Evolutionary conservation across 2,329 filamentous ascomycete species (phyloP).

Genomic region (Fusarium dimerum): DNA sequence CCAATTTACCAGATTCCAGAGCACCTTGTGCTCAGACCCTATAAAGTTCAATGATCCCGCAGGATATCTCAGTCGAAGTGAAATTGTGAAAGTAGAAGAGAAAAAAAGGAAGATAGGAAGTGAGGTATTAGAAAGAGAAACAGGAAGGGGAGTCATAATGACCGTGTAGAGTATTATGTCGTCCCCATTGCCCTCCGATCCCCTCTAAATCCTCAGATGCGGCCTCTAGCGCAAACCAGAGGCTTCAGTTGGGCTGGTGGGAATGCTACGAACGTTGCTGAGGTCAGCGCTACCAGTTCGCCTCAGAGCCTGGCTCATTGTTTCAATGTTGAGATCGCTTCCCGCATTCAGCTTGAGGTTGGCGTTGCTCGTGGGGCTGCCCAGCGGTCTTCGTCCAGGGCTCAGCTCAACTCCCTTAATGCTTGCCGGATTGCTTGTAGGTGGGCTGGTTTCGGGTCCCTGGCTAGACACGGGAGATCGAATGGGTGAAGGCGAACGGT

Average conservation of each 20-base stretch:
- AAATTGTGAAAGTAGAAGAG: conserved; percentile 15
- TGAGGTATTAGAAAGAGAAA: conserved; percentile 10
- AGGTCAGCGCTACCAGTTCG: conserved; percentile 85
- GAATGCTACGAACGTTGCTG: conserved; percentile 54
- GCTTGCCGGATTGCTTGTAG: conserved; percentile 74
- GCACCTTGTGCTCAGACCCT: conserved; percentile 21
- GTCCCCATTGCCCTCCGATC: conserved; percentile 2
- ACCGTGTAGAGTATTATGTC: conserved; percentile 20
- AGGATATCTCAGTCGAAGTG: conserved; percentile 20
- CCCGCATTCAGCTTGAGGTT: conserved; percentile 45
- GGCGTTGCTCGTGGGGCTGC: conserved; percentile 62
- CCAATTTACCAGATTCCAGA: conserved; percentile 30
- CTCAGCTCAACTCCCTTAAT: conserved; percentile 74
- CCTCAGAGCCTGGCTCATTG: conserved; percentile 85
- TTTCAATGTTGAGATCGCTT: conserved; percentile 83
- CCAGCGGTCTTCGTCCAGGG: conserved; percentile 59
- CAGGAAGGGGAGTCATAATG: conserved; percentile 7
- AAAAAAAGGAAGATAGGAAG: conserved; percentile 3
- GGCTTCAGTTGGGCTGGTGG: conserved; percentile 57
- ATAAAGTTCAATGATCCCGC: conserved; percentile 18
- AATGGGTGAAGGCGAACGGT: conserved; percentile 78
- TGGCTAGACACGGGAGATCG: conserved; percentile 77
- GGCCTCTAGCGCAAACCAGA: conserved; percentile 31
- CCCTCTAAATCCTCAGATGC: background rate
- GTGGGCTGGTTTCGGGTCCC: conserved; percentile 67